phyloP scores from a whole-genome alignment of 2,329 filamentous ascomycete genomes.

The Periconia sp. region DNA sequence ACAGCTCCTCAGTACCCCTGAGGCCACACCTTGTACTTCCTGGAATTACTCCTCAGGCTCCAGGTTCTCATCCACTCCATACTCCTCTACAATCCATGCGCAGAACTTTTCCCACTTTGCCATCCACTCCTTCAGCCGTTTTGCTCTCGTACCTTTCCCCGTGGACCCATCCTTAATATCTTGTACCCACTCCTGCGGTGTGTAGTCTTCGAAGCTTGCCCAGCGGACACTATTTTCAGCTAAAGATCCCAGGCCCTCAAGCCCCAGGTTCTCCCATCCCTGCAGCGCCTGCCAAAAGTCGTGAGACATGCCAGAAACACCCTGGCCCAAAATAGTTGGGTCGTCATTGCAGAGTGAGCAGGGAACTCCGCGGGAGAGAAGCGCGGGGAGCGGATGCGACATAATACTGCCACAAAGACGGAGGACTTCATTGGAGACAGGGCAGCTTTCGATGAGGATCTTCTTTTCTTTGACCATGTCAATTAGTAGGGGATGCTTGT shows the following conservation, averaged over 20 bases:
- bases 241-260: constrained; percentile 83
- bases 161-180: constrained; percentile 76
- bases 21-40: too few relatives aligned
- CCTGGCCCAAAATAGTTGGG: constrained; percentile 85
- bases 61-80: constrained; percentile 57
- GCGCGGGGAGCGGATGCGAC: constrained; percentile 79
- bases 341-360: constrained; percentile 91
- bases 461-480: constrained; percentile 88
- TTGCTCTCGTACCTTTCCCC: constrained; percentile 73
- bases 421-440: constrained; percentile 88
- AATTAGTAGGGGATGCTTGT: constrained; percentile 88
- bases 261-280: constrained; percentile 87
- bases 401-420: constrained; percentile 78
- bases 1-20: too few relatives aligned
- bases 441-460: constrained; percentile 88
- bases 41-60: constrained; percentile 52
- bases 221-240: constrained; percentile 93
- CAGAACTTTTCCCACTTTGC: constrained; percentile 89
- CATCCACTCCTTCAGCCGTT: constrained; percentile 78
- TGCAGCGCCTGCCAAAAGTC: constrained; percentile 95
- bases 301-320: constrained; percentile 80
- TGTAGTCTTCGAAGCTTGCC: constrained; percentile 86
- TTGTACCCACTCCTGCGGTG: constrained; percentile 70
- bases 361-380: constrained; percentile 82
- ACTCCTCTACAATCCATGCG: constrained; percentile 85